These are phyloP conservation scores for Pichia sp. DNA, from an alignment of 1,139 yeast species.

Conservation along the genomic window DNA sequence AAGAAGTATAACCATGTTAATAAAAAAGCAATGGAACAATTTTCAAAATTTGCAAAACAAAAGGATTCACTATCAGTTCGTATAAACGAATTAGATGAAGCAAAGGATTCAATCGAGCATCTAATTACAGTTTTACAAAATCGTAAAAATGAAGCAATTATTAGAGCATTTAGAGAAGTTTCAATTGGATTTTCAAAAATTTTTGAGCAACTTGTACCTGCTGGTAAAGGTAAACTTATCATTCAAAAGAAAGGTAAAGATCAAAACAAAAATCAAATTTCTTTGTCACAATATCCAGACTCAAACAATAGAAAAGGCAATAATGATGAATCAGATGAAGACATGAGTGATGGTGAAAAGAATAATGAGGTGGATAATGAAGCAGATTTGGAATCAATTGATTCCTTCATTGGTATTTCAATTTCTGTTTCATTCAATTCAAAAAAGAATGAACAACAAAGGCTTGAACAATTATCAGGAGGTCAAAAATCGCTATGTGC, in stretches of 20 bases:
- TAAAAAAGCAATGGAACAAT: constrained; percentile 87
- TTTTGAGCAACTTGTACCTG: constrained; percentile 77
- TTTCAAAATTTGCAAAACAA: constrained; percentile 64
- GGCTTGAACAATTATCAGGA: constrained; percentile 88
- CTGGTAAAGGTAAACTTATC: constrained; percentile 68
- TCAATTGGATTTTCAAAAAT: constrained; percentile 66
- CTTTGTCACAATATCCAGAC: constrained; percentile 16
- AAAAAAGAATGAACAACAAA: constrained; percentile 76
- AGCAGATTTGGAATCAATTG: constrained; percentile 18
- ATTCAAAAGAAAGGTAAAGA: constrained; percentile 45
- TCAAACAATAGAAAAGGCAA: constrained; percentile 24
- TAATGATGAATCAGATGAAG: constrained; percentile 24
- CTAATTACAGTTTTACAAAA: constrained; percentile 66
- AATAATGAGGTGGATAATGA: constrained; percentile 20
- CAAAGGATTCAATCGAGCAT: constrained; percentile 66
- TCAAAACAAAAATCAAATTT: constrained; percentile 8
- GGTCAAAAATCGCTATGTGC: constrained; percentile 97
- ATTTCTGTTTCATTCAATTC: constrained; percentile 89
- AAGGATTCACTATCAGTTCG: constrained; percentile 60
- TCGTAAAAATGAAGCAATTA: constrained; percentile 80
- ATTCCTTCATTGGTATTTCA: constrained; percentile 73
- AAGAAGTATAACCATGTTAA: constrained; percentile 72
- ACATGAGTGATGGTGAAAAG: constrained; percentile 23
- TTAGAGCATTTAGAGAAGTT: constrained; percentile 70
- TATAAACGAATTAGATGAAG: constrained; percentile 60